These are phyloP conservation scores for Rhizomucor miehei DNA, from an alignment of 371 early-diverging fungal species.

Conservation along the genomic window DNA sequence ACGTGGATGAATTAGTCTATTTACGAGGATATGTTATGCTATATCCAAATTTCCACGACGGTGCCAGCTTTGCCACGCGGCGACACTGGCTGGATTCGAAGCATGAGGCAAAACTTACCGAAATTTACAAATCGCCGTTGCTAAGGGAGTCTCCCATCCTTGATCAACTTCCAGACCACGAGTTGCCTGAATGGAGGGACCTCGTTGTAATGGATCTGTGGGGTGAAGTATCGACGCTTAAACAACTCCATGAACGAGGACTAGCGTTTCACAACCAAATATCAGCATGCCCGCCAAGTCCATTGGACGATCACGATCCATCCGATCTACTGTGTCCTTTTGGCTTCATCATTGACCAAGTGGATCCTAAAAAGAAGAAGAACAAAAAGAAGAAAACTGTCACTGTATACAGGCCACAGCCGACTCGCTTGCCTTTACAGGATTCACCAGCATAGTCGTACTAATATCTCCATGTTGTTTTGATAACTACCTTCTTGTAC, in stretches of 20 bases:
- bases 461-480: too few relatives aligned
- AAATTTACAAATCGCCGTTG: slow-evolving; percentile 47
- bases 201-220: slow-evolving; percentile 53
- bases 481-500: too few relatives aligned
- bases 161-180: slow-evolving; percentile 23
- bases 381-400: too few relatives aligned
- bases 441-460: too few relatives aligned
- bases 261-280: slow-evolving; percentile 40
- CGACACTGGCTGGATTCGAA: slow-evolving; percentile 22
- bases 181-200: slow-evolving; percentile 35
- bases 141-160: slow-evolving; percentile 31
- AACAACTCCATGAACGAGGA: slow-evolving; percentile 39
- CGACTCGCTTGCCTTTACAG: too few relatives aligned
- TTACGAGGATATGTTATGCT: slow-evolving; percentile 61
- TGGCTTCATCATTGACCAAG: not conserved
- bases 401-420: too few relatives aligned
- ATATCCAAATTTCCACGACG: slow-evolving; percentile 53
- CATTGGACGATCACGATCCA: slow-evolving; percentile 27
- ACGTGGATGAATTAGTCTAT: slow-evolving; percentile 61
- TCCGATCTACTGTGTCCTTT: slow-evolving; percentile 47
- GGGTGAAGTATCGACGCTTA: slow-evolving; percentile 34
- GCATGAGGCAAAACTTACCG: slow-evolving; percentile 23
- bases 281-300: slow-evolving; percentile 45
- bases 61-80: slow-evolving; percentile 48
- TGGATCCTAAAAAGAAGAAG: too few relatives aligned